These are phyloP conservation scores for Diplodia corticola DNA, from an alignment of 2,329 filamentous ascomycete genomes.

Conservation along the genomic window DNA sequence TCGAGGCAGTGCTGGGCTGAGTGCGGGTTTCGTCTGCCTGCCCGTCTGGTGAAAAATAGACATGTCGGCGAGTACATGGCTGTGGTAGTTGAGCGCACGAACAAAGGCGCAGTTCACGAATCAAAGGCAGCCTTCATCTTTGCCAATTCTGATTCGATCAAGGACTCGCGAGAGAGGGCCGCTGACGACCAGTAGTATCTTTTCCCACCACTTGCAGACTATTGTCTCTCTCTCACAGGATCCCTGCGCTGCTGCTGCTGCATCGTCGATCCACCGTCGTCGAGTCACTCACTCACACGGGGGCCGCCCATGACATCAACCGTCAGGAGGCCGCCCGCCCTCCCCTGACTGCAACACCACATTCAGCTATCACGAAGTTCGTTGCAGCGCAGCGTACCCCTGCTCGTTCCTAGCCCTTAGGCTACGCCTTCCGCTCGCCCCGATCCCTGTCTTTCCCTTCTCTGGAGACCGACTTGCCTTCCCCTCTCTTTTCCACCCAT, in stretches of 20 bases:
- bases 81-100: too few species aligned
- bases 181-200: background rate
- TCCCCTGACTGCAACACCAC: background rate
- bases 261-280: background rate
- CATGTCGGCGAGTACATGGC: background rate
- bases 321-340: background rate
- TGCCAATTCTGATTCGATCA: background rate
- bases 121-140: too few species aligned
- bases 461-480: background rate
- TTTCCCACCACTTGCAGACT: background rate
- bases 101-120: too few species aligned
- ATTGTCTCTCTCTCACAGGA: background rate
- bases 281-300: background rate
- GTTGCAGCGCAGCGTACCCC: background rate
- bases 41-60: background rate
- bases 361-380: background rate
- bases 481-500: background rate
- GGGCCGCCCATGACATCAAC: background rate
- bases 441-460: background rate
- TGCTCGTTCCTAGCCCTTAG: background rate
- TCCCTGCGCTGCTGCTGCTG: background rate
- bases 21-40: background rate
- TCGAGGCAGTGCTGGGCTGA: background rate
- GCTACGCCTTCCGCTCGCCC: background rate
- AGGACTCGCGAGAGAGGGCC: background rate